A percentile compares a stretch with the other conserved stretches of the same genome.
Evolutionary conservation across 2,329 filamentous ascomycete species (phyloP).

Genomic region (Diaporthe helianthi): DNA sequence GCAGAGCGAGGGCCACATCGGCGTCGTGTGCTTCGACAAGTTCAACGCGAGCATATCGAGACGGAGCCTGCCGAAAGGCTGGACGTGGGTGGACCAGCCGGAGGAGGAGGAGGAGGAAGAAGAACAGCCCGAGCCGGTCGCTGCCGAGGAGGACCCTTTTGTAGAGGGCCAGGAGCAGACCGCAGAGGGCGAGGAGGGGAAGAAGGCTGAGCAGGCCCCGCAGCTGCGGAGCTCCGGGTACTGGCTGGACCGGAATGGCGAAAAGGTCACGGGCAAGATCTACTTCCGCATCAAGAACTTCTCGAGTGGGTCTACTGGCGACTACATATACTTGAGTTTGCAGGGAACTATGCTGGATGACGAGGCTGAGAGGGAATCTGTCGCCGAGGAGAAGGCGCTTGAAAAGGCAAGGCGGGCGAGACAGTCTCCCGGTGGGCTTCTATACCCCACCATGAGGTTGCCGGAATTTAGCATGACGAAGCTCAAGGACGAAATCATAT

Average conservation of each 20-base stretch:
- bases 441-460: conserved; percentile 46
- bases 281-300: conserved; percentile 85
- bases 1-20: conserved; percentile 87
- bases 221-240: conserved; percentile 68
- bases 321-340: conserved; percentile 82
- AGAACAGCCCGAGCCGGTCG: conserved; percentile 25
- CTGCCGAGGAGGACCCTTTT: conserved; percentile 40
- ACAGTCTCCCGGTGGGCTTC: conserved; percentile 43
- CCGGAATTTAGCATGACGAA: conserved; percentile 66
- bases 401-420: conserved; percentile 47
- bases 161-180: conserved; percentile 40
- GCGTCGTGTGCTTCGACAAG: conserved; percentile 86
- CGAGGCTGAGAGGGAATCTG: conserved; percentile 68
- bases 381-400: conserved; percentile 58
- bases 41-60: conserved; percentile 91
- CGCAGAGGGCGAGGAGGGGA: conserved; percentile 42
- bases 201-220: conserved; percentile 60
- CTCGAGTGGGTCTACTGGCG: conserved; percentile 77
- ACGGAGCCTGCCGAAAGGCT: conserved; percentile 75
- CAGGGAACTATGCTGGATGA: conserved; percentile 84
- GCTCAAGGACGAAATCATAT: conserved; percentile 31
- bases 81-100: conserved; percentile 77
- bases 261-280: conserved; percentile 73
- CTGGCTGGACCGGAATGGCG: conserved; percentile 76
- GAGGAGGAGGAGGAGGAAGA: conserved; percentile 42